phyloP scores from a whole-genome alignment of 176 grass and related monocot genomes.

The Carex pumila region DNA sequence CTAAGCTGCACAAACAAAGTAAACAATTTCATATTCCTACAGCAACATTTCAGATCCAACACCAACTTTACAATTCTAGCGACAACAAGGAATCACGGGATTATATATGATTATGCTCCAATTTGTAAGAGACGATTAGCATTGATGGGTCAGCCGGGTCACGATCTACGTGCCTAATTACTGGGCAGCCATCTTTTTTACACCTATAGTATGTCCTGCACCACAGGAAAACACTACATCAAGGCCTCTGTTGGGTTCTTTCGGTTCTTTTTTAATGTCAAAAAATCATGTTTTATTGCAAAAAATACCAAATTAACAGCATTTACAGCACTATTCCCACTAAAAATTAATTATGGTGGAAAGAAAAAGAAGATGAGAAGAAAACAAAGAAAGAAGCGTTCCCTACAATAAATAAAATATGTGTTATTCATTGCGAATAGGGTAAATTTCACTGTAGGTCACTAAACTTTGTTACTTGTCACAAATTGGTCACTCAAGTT shows the following conservation, averaged over 20 bases:
- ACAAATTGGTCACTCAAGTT: no score
- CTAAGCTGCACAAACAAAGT: neutral
- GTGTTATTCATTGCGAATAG: neutral
- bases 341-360: neutral
- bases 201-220: slow-evolving; percentile 17
- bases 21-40: slow-evolving; percentile 1
- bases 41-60: neutral
- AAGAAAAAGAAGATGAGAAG: neutral
- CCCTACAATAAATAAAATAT: neutral
- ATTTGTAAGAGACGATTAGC: slow-evolving; percentile 15
- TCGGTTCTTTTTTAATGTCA: neutral
- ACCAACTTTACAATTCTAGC: neutral
- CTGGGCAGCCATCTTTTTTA: slow-evolving; percentile 10
- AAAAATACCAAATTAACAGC: neutral
- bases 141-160: slow-evolving; percentile 5
- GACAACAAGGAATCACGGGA: neutral
- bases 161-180: slow-evolving; percentile 11
- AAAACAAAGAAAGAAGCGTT: neutral
- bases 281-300: neutral
- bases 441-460: no score
- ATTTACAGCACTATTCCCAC: neutral
- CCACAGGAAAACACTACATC: neutral
- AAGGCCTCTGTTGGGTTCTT: neutral
- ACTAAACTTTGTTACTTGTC: no score
- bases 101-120: slow-evolving; percentile 21